Evolutionary conservation across 148 eudicot species (phyloP), one percentile per base, ranked within the genome.

Genomic region (Rhododendron griersonianum): DNA sequence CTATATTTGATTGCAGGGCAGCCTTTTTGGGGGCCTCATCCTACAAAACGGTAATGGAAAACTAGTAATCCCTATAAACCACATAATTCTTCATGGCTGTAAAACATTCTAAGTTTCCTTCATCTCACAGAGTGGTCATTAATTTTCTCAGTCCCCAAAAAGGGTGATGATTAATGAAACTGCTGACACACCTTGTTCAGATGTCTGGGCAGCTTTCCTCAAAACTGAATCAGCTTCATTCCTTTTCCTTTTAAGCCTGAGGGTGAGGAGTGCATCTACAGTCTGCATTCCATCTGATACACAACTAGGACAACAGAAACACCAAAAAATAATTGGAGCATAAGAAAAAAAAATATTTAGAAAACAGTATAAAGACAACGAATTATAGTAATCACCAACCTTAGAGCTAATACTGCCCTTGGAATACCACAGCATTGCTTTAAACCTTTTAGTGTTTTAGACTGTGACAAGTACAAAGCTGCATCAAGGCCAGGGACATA

Each of bases 401-500:
- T 96, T 82, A 93, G 94, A 86, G 96, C 98, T 87, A 93, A 93
- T 80, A 97, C 98, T 79, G 96, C 89, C 89, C 93, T 90, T 53
- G 99, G 99, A 85, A 92, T 90, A 63, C 98, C 98, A 92, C 95
- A 97, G 79, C 80, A 92, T 87, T 93, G 92, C 87, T 92, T 94
- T 84, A 97, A 89, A 91, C 91, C 87, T 83, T 87, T 83, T 57
- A 97, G 89, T 84, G 86, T 23, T 88, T 94, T 95, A 81, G 91
- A 84, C 76, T 95, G 96, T 28, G 99, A 94, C 90, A 91, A 87
- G 87, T 94, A 94, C 79, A 97, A 71, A 35, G 92, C 95, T 23
- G 99, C 98, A 91, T 95, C 98, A 86, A 97, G 99, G 71, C 98
- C 97, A 59, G 99, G 99, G 87, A 97, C 92, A 91, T 97, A 95